phyloP scores from a whole-genome alignment of 768 basidiomycete genomes.

The Rhizopogon rudus region DNA sequence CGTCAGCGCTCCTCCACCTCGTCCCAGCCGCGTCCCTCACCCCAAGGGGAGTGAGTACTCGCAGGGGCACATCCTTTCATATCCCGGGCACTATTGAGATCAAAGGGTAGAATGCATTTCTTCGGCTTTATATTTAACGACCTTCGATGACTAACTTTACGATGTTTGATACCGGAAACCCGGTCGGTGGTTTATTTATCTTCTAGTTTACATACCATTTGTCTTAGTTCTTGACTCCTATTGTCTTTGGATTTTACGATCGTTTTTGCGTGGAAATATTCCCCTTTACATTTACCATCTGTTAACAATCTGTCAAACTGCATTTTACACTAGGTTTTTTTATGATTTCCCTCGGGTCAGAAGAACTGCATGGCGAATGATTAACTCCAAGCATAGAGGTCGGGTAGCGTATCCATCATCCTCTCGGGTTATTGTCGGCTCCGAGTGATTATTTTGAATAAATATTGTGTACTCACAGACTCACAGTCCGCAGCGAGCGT shows the following conservation, averaged over 20 bases:
- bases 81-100: conserved; percentile 11
- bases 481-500: too few relatives aligned
- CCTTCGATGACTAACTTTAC: conserved; percentile 2
- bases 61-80: conserved; percentile 8
- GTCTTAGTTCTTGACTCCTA: conserved; percentile 2
- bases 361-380: too few relatives aligned
- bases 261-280: neutral
- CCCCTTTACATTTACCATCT: neutral
- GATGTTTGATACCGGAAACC: neutral
- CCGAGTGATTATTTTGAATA: too few relatives aligned
- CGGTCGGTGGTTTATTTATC: conserved; percentile 5
- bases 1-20: neutral
- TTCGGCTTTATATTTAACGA: neutral
- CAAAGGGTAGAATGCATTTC: neutral
- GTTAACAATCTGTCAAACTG: neutral
- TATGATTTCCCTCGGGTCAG: neutral
- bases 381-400: too few relatives aligned
- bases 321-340: neutral
- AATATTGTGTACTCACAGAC: too few relatives aligned
- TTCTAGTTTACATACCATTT: conserved; percentile 11
- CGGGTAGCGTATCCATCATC: too few relatives aligned
- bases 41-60: conserved; percentile 1
- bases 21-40: conserved; percentile 3
- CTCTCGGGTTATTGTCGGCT: too few relatives aligned
- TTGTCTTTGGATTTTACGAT: neutral